Base-by-base conservation (phyloP, 441 rosid species). In the Iberis amara region DNA sequence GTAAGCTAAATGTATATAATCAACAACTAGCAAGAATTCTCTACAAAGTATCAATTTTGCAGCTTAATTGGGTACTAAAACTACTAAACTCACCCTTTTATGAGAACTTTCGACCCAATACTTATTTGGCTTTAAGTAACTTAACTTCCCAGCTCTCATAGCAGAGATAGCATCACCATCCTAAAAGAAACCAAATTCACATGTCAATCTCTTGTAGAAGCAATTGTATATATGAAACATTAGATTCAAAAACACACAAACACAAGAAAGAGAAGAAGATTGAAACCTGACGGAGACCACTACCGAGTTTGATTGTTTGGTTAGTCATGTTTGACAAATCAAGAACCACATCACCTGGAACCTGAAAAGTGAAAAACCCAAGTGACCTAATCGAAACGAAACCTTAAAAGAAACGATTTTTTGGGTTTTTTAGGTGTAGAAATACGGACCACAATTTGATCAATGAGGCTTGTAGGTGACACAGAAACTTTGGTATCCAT, bases 71-170 rank as follows among this genome's bases (percentile, higher is more conserved):
- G 3, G 12, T 35, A 35, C 31, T 38, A 41, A 27, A 38, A 15
- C 7, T 48, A 65, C 6, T 11, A 14, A 6, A 43, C 82, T 67
- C 54, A 90, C 98, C 86, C 96, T 70, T 74, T 83, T 91, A 48
- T 87, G 96, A 32, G 94, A 91, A 72, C 72, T 79, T 66, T 87
- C 95, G 4, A 91, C 79, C 92, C 94, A 87, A 37, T 83, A 91
- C 72, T 81, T 91, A 68, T 83, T 91, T 31, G 94, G 98, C 73
- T 79, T 91, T 0, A 84, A 73, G 73, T 75, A 80, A 61, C 70
- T 75, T 38, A 89, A 73, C 58, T 76, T 82, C 48, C 97, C 97
- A 33, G 89, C 87, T 66, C 78, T 84, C 61, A 69, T 69, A 11
- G 78, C 87, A 52, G 77, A 55, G 47, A 89, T 74, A 32, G 70